phyloP scores from a whole-genome alignment of 495 filamentous ascomycete genomes.

The Letharia columbiana region DNA sequence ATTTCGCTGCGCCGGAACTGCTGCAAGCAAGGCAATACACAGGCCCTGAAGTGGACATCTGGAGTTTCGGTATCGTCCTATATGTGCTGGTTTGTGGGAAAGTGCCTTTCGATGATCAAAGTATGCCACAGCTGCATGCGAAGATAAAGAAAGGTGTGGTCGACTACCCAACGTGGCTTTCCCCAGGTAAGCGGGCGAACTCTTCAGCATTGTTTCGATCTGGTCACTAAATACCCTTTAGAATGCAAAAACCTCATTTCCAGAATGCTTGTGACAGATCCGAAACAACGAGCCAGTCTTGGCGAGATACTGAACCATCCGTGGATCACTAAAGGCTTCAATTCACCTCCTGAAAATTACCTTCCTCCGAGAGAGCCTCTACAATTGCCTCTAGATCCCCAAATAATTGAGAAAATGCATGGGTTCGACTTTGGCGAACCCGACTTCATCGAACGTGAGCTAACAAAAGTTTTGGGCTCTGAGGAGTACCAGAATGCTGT shows the following conservation, averaged over 20 bases:
- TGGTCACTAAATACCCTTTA: conserved; percentile 35
- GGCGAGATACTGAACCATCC: conserved; percentile 92
- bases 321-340: conserved; percentile 95
- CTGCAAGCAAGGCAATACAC: conserved; percentile 91
- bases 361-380: conserved; percentile 78
- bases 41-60: conserved; percentile 93
- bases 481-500: conserved; percentile 86
- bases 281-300: conserved; percentile 74
- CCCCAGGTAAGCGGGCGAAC: conserved; percentile 55
- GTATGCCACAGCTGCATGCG: conserved; percentile 95
- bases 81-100: conserved; percentile 98
- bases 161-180: conserved; percentile 91
- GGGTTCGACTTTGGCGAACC: conserved; percentile 93
- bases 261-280: conserved; percentile 94
- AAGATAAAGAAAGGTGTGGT: conserved; percentile 98
- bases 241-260: conserved; percentile 93
- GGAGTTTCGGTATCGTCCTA: conserved; percentile 99
- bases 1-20: conserved; percentile 94
- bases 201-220: background rate
- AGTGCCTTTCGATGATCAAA: conserved; percentile 98
- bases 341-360: conserved; percentile 77
- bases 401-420: conserved; percentile 85
- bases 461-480: conserved; percentile 77
- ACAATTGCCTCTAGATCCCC: conserved; percentile 71
- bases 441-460: conserved; percentile 69